Evolutionary conservation across 2,329 filamentous ascomycete genomes (phyloP), one percentile per base, ranked within the genome.

Genomic region (Blastomyces gilchristii): DNA sequence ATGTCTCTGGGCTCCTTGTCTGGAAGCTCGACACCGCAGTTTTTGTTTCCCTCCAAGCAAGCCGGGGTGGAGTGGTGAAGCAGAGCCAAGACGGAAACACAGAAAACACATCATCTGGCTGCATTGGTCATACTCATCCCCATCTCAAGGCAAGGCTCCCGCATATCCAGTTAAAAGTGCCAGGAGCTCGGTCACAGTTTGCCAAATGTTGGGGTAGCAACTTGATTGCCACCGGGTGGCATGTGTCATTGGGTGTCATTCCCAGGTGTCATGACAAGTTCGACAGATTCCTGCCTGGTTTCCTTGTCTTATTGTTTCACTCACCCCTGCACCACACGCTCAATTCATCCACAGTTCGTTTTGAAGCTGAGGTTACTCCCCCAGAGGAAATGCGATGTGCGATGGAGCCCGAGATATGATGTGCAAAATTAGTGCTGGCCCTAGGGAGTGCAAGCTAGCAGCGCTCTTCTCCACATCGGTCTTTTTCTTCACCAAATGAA

Each of bases 201-300:
- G 56, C 37, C 34, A 12, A 43, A 41, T 25, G 8, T 31, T n/a
- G 16, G 56, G 37, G 37, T 18, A 58, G 11, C 18, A 25, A 11
- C 7, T 14, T 3, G 14, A 14, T 45, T 45, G 56, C 52, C 37
- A 58, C 22, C 7, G 5, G n/a, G 7, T 58, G 56, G 22, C 22
- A 41, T 25, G 22, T 41, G 56, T 58, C 56, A 52, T 58, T 45
- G 22, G 56, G 39, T 58, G 25, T 45, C 56, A 58, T 58, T 58
- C n/a, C 39, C 39, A 41, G 56, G 56, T 58, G 56, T 45, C n/a
- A 58, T 58, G 34, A 31, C 28, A 18, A 18, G 45, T n/a, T 22
- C 18, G 28, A 53, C 50, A 53, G 25, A 53, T 16, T 53, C 8
- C 28, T 28, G 31, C 28, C 52, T 37, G 52, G 49, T 52, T 52